These are phyloP conservation scores for Coniferiporia sulphurascens DNA, from an alignment of 1,284 basidiomycete species.

Conservation along the genomic window DNA sequence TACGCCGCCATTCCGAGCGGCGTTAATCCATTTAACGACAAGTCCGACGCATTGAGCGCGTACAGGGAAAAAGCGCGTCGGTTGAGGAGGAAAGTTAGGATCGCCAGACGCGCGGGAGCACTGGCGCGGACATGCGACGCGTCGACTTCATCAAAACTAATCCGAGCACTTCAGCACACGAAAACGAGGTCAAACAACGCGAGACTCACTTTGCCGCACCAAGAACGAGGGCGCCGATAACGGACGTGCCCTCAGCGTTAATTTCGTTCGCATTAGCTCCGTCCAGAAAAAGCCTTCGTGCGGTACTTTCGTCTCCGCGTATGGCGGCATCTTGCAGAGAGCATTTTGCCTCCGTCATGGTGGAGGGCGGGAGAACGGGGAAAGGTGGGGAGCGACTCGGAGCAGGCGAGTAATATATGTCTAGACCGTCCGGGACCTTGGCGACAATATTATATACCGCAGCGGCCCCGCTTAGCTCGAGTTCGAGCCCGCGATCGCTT, in stretches of 20 bases:
- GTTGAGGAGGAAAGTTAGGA: constrained; percentile 47
- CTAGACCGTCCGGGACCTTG: not conserved
- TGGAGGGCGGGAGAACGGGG: not conserved
- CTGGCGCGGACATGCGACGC: constrained; percentile 54
- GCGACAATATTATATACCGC: not conserved
- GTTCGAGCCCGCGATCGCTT: no score
- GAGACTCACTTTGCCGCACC: constrained; percentile 51
- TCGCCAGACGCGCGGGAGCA: constrained; percentile 41
- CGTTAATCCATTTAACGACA: constrained; percentile 61
- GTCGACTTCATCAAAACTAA: constrained; percentile 62
- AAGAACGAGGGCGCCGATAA: constrained; percentile 61
- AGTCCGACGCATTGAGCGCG: constrained; percentile 63
- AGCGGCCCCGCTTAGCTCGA: no score
- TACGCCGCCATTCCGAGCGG: constrained; percentile 72
- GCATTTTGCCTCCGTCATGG: not conserved
- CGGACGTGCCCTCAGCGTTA: constrained; percentile 53
- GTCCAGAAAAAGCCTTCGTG: constrained; percentile 45
- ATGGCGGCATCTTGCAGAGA: constrained; percentile 51
- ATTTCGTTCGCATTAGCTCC: constrained; percentile 65
- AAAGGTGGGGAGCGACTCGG: not conserved
- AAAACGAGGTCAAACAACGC: constrained; percentile 8
- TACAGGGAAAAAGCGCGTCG: constrained; percentile 56
- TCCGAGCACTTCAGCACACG: not conserved
- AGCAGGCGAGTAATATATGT: not conserved
- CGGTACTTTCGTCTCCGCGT: constrained; percentile 47